A percentile compares a stretch with the other conserved stretches of the same genome.
phyloP scores from a whole-genome alignment of 2,329 filamentous ascomycete genomes.

The Fusarium napiforme region DNA sequence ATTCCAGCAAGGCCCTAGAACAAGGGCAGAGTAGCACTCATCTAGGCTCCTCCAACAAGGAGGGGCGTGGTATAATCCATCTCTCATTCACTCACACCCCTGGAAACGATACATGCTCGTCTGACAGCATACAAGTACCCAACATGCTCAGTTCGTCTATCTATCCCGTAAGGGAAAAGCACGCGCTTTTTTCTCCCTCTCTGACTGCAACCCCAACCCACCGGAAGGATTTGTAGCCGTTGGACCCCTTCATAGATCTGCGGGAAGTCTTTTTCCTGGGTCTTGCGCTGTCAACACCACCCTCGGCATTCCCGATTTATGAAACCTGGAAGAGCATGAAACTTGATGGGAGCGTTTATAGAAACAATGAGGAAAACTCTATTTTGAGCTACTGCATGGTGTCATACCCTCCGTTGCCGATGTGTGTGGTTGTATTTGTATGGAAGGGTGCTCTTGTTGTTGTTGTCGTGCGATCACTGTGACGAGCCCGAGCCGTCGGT shows the following conservation, averaged over 20 bases:
- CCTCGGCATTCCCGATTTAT: conserved; percentile 21
- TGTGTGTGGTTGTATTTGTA: not conserved
- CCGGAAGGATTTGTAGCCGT: conserved; percentile 5
- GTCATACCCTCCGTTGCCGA: not conserved
- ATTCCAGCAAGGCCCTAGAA: conserved; percentile 34
- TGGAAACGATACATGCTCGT: conserved; percentile 26
- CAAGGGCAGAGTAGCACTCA: conserved; percentile 14
- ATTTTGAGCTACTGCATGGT: not conserved
- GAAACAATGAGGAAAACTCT: not conserved
- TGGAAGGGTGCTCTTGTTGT: not conserved
- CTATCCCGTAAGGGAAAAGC: conserved; percentile 5
- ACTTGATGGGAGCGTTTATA: not conserved
- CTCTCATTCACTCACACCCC: not conserved
- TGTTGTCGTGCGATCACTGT: not conserved
- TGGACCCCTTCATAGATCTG: not conserved
- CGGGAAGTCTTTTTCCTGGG: not conserved
- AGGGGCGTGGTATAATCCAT: conserved; percentile 14
- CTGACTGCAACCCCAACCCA: conserved; percentile 43
- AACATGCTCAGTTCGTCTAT: not conserved
- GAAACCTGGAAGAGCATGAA: conserved; percentile 8
- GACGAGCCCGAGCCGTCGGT: not conserved
- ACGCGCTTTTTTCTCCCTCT: not conserved
- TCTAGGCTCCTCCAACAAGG: not conserved
- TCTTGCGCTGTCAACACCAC: not conserved
- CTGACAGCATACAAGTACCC: conserved; percentile 36